Percentiles rank a stretch among this genome's conserved stretches.
phyloP scores from a whole-genome alignment of 2,329 filamentous ascomycete species.

The Hypoxylon rubiginosum region DNA sequence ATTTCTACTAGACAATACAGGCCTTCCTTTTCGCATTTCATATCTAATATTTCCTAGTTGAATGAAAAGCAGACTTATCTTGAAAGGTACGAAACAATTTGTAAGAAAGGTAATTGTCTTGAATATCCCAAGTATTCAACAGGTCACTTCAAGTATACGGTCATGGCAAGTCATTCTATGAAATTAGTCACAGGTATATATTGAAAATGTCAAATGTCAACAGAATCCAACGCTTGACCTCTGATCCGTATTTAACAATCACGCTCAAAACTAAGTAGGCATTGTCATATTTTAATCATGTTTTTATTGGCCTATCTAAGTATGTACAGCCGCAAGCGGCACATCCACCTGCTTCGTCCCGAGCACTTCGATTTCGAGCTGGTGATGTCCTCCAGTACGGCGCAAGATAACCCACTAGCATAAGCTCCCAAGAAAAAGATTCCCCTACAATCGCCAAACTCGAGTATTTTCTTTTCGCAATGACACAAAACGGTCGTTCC shows the following conservation, averaged over 20 bases:
- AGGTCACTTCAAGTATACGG: too few relatives aligned
- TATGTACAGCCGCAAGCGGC: conserved; percentile 46
- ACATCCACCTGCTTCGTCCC: conserved; percentile 49
- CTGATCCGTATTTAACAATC: background rate
- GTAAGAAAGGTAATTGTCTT: background rate
- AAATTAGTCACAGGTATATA: background rate
- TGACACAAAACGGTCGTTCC: conserved; percentile 21
- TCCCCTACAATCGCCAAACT: conserved; percentile 31
- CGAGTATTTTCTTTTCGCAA: conserved; percentile 20
- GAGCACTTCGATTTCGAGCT: conserved; percentile 55
- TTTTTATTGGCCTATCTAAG: conserved; percentile 41
- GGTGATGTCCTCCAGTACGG: conserved; percentile 44
- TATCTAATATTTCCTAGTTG: background rate
- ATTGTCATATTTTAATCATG: conserved; percentile 19
- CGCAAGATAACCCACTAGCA: conserved; percentile 28
- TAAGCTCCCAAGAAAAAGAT: conserved; percentile 26
- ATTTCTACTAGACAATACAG: background rate
- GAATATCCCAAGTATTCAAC: too few relatives aligned
- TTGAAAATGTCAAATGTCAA: too few relatives aligned
- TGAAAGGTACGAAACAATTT: background rate
- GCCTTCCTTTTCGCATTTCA: background rate
- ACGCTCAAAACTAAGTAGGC: background rate
- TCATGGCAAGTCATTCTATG: background rate
- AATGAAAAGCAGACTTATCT: too few relatives aligned
- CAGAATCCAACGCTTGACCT: background rate